Evolutionary conservation across 371 early-diverging fungal genomes (phyloP).

Genomic region (Zychaea mexicana): DNA sequence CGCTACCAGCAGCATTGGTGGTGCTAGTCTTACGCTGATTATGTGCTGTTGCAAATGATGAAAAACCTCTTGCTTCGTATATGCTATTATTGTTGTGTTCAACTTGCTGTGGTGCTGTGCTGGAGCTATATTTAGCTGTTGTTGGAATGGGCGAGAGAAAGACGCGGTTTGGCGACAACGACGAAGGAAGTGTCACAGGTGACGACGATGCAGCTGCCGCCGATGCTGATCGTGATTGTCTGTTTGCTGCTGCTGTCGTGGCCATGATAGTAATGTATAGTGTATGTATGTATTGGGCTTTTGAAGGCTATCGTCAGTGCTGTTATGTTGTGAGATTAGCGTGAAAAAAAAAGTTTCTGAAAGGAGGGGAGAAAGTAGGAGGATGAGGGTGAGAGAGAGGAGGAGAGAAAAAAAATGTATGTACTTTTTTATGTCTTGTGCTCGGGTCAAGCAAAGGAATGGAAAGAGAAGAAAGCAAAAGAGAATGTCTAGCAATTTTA

Average conservation of each 20-base stretch:
- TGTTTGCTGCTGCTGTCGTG: not conserved
- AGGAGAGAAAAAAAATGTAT: no score
- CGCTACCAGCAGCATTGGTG: not conserved
- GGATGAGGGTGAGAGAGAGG: no score
- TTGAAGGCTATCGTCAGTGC: no score
- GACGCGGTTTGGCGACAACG: slow-evolving; percentile 14
- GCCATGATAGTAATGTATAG: no score
- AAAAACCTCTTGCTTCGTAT: no score
- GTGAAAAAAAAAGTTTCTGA: not conserved
- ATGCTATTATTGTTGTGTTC: no score
- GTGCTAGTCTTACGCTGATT: not conserved
- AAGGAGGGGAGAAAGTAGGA: not conserved
- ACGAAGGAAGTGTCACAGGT: slow-evolving; percentile 5
- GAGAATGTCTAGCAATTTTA: not conserved
- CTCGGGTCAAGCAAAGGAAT: not conserved
- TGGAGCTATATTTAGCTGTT: not conserved
- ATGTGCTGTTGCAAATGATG: not conserved
- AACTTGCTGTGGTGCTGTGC: not conserved
- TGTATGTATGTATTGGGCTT: no score
- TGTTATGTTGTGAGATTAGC: no score
- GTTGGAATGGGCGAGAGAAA: slow-evolving; percentile 24
- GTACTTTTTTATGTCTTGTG: no score
- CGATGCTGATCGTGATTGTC: no score
- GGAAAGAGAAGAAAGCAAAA: no score
- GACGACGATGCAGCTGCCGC: not conserved